Evolutionary conservation across 129 eudicot species (phyloP).

Genomic region (Saposhnikovia divaricata): DNA sequence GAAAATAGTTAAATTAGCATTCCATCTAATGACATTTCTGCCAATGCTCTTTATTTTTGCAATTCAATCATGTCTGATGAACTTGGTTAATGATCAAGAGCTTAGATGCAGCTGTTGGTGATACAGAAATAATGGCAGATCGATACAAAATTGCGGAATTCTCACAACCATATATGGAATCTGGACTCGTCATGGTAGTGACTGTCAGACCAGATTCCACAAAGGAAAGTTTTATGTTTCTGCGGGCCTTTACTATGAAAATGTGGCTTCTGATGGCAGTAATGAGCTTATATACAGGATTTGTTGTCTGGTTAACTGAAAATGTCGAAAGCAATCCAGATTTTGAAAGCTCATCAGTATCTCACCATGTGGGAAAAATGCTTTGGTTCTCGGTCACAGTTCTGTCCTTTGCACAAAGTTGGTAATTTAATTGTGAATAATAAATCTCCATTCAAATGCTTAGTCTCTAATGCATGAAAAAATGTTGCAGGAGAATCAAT

Average conservation of each 20-base stretch:
- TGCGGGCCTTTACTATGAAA: constrained; percentile 35
- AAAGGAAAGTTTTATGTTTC: constrained; percentile 29
- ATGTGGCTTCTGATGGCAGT: constrained; percentile 48
- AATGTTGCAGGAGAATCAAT: constrained; percentile 45
- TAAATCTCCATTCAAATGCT: neutral
- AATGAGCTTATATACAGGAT: constrained; percentile 38
- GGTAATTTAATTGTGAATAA: constrained; percentile 6
- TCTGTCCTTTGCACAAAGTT: constrained; percentile 53
- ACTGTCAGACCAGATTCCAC: constrained; percentile 26
- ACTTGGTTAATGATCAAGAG: constrained; percentile 16
- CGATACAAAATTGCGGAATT: constrained; percentile 41
- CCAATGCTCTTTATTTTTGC: neutral
- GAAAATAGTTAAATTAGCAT: neutral
- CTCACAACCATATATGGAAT: constrained; percentile 58
- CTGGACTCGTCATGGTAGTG: constrained; percentile 52
- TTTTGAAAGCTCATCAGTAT: constrained; percentile 22
- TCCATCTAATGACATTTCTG: neutral
- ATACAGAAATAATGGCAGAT: constrained; percentile 50
- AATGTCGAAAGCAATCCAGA: constrained; percentile 28
- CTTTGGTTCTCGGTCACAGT: constrained; percentile 57
- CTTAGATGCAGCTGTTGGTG: constrained; percentile 59
- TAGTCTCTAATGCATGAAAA: neutral
- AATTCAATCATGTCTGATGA: neutral
- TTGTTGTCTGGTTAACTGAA: constrained; percentile 55
- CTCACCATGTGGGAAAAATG: constrained; percentile 33